These are phyloP conservation scores for Camelina hispida DNA, from an alignment of 345 rosid genomes.

Conservation along the genomic window DNA sequence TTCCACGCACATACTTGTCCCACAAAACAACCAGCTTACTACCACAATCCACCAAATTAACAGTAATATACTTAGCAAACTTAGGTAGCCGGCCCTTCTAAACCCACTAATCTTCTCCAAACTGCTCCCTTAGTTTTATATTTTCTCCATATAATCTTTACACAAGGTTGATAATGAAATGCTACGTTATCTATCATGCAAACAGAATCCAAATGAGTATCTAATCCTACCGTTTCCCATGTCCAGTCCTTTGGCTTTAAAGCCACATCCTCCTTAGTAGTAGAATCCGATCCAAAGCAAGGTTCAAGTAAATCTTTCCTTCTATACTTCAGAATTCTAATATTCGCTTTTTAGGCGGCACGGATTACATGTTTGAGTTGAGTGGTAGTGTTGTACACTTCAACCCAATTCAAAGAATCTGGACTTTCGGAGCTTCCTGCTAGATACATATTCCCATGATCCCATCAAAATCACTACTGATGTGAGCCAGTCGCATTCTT, in stretches of 20 bases:
- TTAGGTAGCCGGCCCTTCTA: background rate
- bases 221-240: background rate
- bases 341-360: background rate
- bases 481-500: background rate
- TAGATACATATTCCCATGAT: background rate
- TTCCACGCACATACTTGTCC: slow-evolving; percentile 38
- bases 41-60: background rate
- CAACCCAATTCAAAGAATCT: background rate
- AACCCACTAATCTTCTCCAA: background rate
- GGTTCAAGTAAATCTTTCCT: background rate
- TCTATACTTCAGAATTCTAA: background rate
- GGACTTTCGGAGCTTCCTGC: background rate
- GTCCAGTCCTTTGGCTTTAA: background rate
- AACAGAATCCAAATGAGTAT: background rate
- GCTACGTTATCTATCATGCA: background rate
- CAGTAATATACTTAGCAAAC: background rate
- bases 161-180: background rate
- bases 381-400: background rate
- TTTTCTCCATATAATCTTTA: background rate
- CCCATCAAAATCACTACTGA: background rate
- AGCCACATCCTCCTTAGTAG: background rate
- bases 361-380: background rate
- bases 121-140: background rate
- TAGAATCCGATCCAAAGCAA: background rate
- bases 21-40: background rate